These are phyloP conservation scores for Ascochyta lentis DNA, from an alignment of 2,329 filamentous ascomycete genomes.

Conservation along the genomic window DNA sequence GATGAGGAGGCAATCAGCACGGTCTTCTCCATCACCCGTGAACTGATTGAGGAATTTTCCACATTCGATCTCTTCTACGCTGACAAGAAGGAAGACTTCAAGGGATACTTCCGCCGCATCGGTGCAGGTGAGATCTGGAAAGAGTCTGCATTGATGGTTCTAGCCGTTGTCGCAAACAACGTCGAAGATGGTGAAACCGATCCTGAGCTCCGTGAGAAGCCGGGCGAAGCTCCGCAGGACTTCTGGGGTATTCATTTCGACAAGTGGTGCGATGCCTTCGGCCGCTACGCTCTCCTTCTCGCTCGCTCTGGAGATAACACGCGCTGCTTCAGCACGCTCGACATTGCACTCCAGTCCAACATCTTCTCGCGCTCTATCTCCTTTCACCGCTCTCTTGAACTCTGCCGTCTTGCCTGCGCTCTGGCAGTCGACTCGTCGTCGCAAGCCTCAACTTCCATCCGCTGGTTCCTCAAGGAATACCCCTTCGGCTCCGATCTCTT, in stretches of 20 bases:
- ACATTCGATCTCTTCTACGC: constrained; percentile 65
- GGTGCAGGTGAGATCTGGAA: constrained; percentile 44
- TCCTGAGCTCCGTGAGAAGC: constrained; percentile 37
- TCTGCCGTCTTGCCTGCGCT: constrained; percentile 84
- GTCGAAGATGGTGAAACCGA: constrained; percentile 41
- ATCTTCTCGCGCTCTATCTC: constrained; percentile 77
- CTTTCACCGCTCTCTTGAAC: constrained; percentile 74
- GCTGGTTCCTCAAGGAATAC: constrained; percentile 84
- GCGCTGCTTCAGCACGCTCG: constrained; percentile 80
- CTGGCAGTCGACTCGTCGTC: constrained; percentile 79
- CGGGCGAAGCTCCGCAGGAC: constrained; percentile 53
- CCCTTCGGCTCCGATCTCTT: constrained; percentile 83
- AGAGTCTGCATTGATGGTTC: constrained; percentile 43
- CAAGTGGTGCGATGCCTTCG: constrained; percentile 87
- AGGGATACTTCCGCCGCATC: constrained; percentile 44
- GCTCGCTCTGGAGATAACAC: constrained; percentile 71
- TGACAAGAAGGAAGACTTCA: constrained; percentile 54
- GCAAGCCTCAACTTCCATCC: constrained; percentile 74
- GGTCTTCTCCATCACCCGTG: constrained; percentile 65
- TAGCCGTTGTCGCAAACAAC: constrained; percentile 44
- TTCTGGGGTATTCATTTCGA: constrained; percentile 83
- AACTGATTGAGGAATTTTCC: constrained; percentile 66
- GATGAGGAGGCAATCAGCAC: constrained; percentile 59
- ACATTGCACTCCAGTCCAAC: constrained; percentile 78
- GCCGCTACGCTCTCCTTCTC: constrained; percentile 82